Base-by-base conservation (phyloP, 768 basidiomycete genomes). In the Piloderma croceum region DNA sequence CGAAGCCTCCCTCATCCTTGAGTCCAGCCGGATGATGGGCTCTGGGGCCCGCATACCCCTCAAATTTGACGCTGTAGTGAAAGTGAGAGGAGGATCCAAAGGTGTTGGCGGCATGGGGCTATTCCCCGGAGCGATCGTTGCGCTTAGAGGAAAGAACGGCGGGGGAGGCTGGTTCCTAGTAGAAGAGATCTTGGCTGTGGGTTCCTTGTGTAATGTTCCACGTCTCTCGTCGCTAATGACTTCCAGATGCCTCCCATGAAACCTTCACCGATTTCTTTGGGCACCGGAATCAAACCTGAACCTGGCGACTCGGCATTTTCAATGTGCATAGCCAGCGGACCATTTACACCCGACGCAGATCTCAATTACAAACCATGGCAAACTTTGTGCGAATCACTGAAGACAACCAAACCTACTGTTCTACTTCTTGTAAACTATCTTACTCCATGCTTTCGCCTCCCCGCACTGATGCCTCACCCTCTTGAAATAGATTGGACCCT, bases 111-210 rank as follows among this genome's bases (percentile, higher is more conserved):
- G 80, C 1, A 62, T 83, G 7, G 82, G 87, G 1, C 56, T 98
- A 31, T 98, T 93, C 55, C 90, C 92, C 4, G 96, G 96, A 3
- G 81, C 81, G 21, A 78, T 98, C 38, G 83, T 83, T 2, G 91
- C 84, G 0, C 54, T 97, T 23, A 87, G 79, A 45, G 96, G 96
- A 0, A 77, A 75, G 57, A 98, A 98, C 59, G 91, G 92, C 1
- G 89, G 91, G 2, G 92, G 89, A 5, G 85, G 81, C 3, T 80
- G 80, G 65, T 98, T 97, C 56, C 69, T 79, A 7, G 93, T 84
- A 0, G 77, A 77, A 19, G 91, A 97, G 52, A 68, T 94, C 7
- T 60, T 96, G 25, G 65, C 79, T 48, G 94, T 97, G 55, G 57
- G 84, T 64, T 12, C 15, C 38, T 11, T 23, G 21, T 24, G 4